Percentiles rank a stretch among this genome's conserved stretches.
Evolutionary conservation across 441 rosid genomes (phyloP).

Genomic region (Hypseocharis bilobata): DNA sequence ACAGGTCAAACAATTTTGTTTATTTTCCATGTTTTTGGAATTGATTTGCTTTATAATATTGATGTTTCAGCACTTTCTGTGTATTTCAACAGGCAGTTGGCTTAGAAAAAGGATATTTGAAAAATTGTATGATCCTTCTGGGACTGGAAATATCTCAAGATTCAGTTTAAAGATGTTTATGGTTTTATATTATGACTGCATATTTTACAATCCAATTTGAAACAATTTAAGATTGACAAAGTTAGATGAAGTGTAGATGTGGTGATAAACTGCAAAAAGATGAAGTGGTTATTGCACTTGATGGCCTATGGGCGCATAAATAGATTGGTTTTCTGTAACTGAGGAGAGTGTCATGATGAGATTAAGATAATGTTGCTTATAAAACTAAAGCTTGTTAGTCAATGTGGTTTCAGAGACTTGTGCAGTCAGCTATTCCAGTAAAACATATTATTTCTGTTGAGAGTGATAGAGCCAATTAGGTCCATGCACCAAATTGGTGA

Average conservation of each 20-base stretch:
- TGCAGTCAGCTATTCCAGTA: neutral
- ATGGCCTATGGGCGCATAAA: neutral
- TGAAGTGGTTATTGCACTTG: too few species aligned
- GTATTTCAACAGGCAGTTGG: too few species aligned
- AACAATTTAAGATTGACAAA: too few species aligned
- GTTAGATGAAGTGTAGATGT: too few species aligned
- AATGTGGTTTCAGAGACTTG: neutral
- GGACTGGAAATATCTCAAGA: neutral
- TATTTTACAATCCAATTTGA: too few species aligned
- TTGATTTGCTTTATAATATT: too few species aligned
- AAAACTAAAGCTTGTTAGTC: neutral
- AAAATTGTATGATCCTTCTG: neutral
- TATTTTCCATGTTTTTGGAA: too few species aligned
- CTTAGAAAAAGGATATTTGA: neutral
- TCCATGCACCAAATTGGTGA: neutral
- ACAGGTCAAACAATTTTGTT: too few species aligned
- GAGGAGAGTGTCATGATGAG: neutral
- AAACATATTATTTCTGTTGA: neutral
- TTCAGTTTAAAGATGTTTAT: too few species aligned
- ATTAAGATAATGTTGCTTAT: neutral
- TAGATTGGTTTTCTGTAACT: neutral
- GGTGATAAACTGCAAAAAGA: too few species aligned
- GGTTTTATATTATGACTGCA: too few species aligned
- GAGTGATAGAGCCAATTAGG: neutral
- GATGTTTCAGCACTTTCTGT: too few species aligned